Conservation (phyloP, 2,329 filamentous ascomycete genomes). For the Nemania abortiva region DNA sequence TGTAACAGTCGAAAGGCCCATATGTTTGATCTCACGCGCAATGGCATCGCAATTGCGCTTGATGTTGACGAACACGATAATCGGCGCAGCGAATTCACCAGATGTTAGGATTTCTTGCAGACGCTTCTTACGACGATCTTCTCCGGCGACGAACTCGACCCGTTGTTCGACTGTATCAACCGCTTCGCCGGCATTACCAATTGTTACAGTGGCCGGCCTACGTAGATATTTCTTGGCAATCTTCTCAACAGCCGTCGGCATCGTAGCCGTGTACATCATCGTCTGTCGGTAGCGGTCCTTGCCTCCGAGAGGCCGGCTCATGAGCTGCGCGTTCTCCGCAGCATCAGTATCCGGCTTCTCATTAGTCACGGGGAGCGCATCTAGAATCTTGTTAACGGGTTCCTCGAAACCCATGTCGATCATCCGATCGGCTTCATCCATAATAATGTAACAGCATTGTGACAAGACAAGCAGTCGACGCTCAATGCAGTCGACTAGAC, state of each 20-base stretch:
- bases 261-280: constrained; percentile 99
- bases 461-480: constrained; percentile 88
- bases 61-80: constrained; percentile 99
- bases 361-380: constrained; percentile 90
- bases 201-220: constrained; percentile 91
- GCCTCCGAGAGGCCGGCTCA: constrained; percentile 81
- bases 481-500: constrained; percentile 97
- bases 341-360: constrained; percentile 95
- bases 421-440: constrained; percentile 99
- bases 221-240: constrained; percentile 98
- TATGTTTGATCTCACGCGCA: constrained; percentile 91
- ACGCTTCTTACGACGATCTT: constrained; percentile 97
- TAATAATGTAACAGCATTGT: constrained; percentile 99
- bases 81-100: constrained; percentile 84
- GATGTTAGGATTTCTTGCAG: constrained; percentile 89
- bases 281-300: constrained; percentile 91
- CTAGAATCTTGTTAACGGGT: constrained; percentile 95
- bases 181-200: constrained; percentile 93
- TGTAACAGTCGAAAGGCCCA: constrained; percentile 91
- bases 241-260: constrained; percentile 91
- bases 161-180: constrained; percentile 98
- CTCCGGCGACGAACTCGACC: constrained; percentile 88
- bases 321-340: constrained; percentile 86
- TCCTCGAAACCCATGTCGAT: constrained; percentile 99
- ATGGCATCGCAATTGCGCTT: constrained; percentile 98